These are phyloP conservation scores for Globomyces pollinis-pini DNA, from an alignment of 192 early-diverging fungal genomes.

Conservation along the genomic window DNA sequence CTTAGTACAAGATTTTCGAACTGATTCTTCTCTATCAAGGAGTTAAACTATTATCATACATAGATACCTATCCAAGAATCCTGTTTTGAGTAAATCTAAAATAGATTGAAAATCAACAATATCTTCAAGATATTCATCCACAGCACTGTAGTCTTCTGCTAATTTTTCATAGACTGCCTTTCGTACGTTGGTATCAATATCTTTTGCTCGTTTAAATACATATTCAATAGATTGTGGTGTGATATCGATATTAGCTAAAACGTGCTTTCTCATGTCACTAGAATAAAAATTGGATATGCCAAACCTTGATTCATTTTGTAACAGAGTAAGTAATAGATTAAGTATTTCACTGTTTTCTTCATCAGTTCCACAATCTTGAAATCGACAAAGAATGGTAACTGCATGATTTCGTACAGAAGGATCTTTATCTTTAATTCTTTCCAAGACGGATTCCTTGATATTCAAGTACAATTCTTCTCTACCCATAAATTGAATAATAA, in stretches of 20 bases:
- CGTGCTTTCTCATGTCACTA: constrained; percentile 71
- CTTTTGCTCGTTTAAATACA: constrained; percentile 68
- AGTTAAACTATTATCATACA: not conserved
- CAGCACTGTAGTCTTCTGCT: not conserved
- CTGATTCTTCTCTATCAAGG: constrained; percentile 1
- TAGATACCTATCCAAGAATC: not conserved
- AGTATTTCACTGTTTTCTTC: constrained; percentile 28
- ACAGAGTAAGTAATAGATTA: not conserved
- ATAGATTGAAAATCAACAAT: not conserved
- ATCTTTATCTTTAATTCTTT: constrained; percentile 75
- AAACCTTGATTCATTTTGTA: not conserved
- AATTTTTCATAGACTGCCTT: not conserved
- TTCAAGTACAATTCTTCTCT: constrained; percentile 68
- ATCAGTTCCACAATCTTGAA: constrained; percentile 45
- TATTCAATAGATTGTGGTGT: constrained; percentile 50
- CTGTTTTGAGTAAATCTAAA: not conserved
- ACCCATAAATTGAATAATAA: no score
- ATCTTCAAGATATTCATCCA: not conserved
- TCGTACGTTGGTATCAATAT: constrained; percentile 51
- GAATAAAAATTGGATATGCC: not conserved
- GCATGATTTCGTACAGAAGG: constrained; percentile 64
- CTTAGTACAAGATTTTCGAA: not conserved
- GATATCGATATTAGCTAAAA: constrained; percentile 65
- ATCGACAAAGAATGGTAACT: constrained; percentile 63
- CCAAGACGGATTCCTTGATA: constrained; percentile 56